Evolutionary conservation across 2,329 filamentous ascomycete species (phyloP).

Genomic region (Stachybotrys chartarum): DNA sequence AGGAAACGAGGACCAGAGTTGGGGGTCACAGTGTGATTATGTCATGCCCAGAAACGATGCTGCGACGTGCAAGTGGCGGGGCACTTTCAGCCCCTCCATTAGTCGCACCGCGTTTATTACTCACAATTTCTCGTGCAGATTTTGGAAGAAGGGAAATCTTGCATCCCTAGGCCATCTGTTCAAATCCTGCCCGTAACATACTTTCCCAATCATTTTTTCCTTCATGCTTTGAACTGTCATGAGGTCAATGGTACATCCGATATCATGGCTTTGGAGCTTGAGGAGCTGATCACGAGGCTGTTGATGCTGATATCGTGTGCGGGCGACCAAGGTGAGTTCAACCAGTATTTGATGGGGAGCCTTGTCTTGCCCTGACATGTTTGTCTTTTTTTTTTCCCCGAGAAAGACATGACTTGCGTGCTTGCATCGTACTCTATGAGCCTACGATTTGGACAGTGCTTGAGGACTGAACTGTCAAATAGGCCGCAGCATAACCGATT

Average conservation of each 20-base stretch:
- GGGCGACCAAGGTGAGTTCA: constrained; percentile 27
- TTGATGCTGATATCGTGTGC: constrained; percentile 28
- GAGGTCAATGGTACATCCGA: constrained; percentile 8
- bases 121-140: no score
- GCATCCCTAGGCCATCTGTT: constrained; percentile 12
- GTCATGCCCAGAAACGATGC: background rate
- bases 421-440: no score
- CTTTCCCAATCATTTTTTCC: constrained; percentile 11
- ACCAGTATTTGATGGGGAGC: background rate
- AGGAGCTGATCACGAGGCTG: constrained; percentile 28
- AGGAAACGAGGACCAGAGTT: no score
- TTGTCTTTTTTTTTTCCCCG: no score
- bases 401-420: no score
- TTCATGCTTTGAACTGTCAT: constrained; percentile 17
- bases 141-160: background rate
- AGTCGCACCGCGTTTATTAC: background rate
- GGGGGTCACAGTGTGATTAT: background rate
- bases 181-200: constrained; percentile 15
- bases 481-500: constrained; percentile 24
- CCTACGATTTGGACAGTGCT: background rate
- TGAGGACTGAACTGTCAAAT: constrained; percentile 4
- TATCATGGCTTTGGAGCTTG: constrained; percentile 29
- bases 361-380: background rate
- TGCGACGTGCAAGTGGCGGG: no score
- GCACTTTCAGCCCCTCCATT: background rate